Evolutionary conservation across 495 filamentous ascomycete genomes (phyloP), one percentile per base, ranked within the genome.

Genomic region (Opeltia flavorubescens): DNA sequence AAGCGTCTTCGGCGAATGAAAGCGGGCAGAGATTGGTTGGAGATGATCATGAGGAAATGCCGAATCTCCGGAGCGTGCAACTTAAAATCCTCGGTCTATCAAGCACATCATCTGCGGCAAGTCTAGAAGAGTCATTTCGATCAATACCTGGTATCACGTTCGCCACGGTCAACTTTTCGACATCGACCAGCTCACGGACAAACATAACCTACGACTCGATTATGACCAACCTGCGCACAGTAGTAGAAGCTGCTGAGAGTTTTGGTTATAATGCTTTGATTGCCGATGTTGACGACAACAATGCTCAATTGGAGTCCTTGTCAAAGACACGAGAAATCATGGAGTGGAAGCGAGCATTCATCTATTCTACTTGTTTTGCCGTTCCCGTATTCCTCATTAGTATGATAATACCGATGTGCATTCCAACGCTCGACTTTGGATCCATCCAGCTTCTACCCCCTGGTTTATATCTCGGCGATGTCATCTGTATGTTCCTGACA

Each of bases 321-420:
- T 80, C 93, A 8, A 99, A 99, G 61, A 95, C 89, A 0, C 89
- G 84, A 48, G 91, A 99, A 57, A 94, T 96, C 49, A 83, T 81
- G 43, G 86, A 94, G 60, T 99, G 91, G 91, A 78, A 71, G 50
- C 70, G 67, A 24, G 83, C 87, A 0, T 94, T 95, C 66, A 67
- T 68, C 27, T 69, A 80, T 21, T 91, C 86, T 0, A 50, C 80
- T 0, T 68, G 67, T 0, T 96, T 99, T 57, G 91, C 91, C 0
- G 62, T 96, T 20, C 91, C 91, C 0, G 91, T 99, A 6, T 87
- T 95, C 63, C 54, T 94, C 33, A 86, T 94, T 53, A 84, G 82
- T 70, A 96, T 96, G 93, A 57, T 93, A 18, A 64, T 94, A 38
- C 86, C 86, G 11, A 89, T 89, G 84, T 72, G 67, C 52, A 55